phyloP scores from a whole-genome alignment of 2,329 filamentous ascomycete species.

The Tricladium varicosporioides region DNA sequence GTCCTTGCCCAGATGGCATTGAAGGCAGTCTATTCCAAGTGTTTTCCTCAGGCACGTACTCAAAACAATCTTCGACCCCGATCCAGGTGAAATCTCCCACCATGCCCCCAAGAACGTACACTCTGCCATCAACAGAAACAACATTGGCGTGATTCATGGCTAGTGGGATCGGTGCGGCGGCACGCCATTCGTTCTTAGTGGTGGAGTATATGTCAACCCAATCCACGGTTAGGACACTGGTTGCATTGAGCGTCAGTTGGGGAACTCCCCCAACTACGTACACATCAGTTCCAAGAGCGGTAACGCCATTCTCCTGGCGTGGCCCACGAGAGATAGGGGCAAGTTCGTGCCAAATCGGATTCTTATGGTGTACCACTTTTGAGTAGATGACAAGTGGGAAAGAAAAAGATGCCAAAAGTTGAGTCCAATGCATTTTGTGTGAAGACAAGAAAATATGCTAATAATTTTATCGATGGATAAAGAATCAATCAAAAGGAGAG shows the following conservation, averaged over 20 bases:
- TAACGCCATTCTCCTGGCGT: constrained; percentile 4
- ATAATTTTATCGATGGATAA: neutral
- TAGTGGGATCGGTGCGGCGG: neutral
- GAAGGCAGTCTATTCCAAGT: neutral
- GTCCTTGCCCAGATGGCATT: neutral
- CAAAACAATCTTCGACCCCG: neutral
- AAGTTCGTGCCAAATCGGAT: neutral
- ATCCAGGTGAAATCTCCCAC: neutral
- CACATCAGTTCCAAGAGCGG: neutral
- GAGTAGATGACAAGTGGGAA: neutral
- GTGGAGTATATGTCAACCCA: constrained; percentile 3
- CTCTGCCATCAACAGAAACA: constrained; percentile 4
- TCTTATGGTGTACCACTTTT: neutral
- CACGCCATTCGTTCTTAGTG: neutral
- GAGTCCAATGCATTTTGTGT: neutral
- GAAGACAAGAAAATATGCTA: neutral
- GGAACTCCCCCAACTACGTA: constrained; percentile 9
- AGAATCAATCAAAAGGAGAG: neutral
- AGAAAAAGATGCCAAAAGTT: neutral
- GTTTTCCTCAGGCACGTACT: neutral
- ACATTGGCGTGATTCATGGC: constrained; percentile 9
- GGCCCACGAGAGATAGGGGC: neutral
- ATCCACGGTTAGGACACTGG: neutral
- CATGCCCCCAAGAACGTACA: constrained; percentile 7
- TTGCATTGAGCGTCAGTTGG: neutral